These are phyloP conservation scores for Mortierella sp. DNA, from an alignment of 371 early-diverging fungal species.

Conservation along the genomic window DNA sequence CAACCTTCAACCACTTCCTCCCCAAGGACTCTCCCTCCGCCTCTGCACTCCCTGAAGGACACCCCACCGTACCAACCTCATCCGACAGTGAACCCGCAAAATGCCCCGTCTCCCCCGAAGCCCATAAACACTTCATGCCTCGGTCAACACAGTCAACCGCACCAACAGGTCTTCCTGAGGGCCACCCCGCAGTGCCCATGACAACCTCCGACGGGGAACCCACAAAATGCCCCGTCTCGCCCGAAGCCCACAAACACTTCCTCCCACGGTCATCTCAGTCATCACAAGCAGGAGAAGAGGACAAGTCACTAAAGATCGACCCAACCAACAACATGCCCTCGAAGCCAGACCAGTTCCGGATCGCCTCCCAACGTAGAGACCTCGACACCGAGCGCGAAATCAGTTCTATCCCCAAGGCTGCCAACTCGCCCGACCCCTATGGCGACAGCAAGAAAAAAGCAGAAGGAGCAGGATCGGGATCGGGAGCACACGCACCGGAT, in stretches of 20 bases:
- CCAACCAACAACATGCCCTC: slow-evolving; percentile 84
- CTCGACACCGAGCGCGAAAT: slow-evolving; percentile 75
- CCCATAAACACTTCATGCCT: slow-evolving; percentile 51
- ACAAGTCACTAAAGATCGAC: slow-evolving; percentile 62
- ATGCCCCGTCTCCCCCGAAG: slow-evolving; percentile 54
- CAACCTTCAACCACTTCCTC: slow-evolving; percentile 68
- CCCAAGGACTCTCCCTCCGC: slow-evolving; percentile 32
- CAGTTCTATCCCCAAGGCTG: slow-evolving; percentile 80
- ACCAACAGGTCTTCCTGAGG: slow-evolving; percentile 16
- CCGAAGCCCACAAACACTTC: slow-evolving; percentile 28
- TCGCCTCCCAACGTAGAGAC: slow-evolving; percentile 66
- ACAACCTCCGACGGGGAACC: slow-evolving; percentile 16
- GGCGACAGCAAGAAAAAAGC: slow-evolving; percentile 50
- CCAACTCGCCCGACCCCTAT: slow-evolving; percentile 48
- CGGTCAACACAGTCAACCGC: slow-evolving; percentile 12
- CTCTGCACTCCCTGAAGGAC: slow-evolving; percentile 41
- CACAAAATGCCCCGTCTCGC: slow-evolving; percentile 8
- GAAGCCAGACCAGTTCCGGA: slow-evolving; percentile 71
- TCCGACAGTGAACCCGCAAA: slow-evolving; percentile 40
- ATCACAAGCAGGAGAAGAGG: slow-evolving; percentile 46
- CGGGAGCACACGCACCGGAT: slow-evolving; percentile 38
- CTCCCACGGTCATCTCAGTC: slow-evolving; percentile 35
- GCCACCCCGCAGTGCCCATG: slow-evolving; percentile 31
- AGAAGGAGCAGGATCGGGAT: neutral
- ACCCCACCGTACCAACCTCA: slow-evolving; percentile 40